Evolutionary conservation across 2,329 filamentous ascomycete genomes (phyloP).

Genomic region (Penicillium sp.): DNA sequence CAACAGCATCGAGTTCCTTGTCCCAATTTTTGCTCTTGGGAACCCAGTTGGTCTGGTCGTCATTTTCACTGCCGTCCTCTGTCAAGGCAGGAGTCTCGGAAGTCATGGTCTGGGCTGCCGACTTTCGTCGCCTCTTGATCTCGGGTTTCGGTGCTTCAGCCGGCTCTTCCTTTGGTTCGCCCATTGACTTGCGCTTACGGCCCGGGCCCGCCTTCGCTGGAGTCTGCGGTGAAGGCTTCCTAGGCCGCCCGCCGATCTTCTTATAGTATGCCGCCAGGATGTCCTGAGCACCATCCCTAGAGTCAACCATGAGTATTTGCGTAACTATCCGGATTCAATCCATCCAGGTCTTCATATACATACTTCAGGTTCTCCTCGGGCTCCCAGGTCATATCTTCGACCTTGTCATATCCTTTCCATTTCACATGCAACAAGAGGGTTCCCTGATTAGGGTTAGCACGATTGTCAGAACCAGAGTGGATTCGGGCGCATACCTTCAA

Average conservation of each 20-base stretch:
- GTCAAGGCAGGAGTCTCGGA: slow-evolving; percentile 14
- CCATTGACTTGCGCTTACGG: slow-evolving; percentile 38
- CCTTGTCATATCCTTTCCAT: slow-evolving; percentile 49
- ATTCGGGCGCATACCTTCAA: slow-evolving; percentile 33
- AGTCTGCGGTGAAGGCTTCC: slow-evolving; percentile 23
- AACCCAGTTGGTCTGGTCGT: slow-evolving; percentile 39
- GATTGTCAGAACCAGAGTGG: slow-evolving; percentile 14
- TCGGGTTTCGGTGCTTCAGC: slow-evolving; percentile 19
- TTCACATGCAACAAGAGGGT: slow-evolving; percentile 45
- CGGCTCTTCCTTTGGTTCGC: slow-evolving; percentile 27
- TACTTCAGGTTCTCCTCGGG: slow-evolving; percentile 48
- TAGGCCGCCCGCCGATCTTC: slow-evolving; percentile 44
- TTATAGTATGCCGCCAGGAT: slow-evolving; percentile 43
- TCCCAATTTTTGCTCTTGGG: slow-evolving; percentile 47
- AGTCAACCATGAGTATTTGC: slow-evolving; percentile 17
- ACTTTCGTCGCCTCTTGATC: slow-evolving; percentile 31
- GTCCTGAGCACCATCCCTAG: slow-evolving; percentile 41
- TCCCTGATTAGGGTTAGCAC: slow-evolving; percentile 29
- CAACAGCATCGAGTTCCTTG: slow-evolving; percentile 40
- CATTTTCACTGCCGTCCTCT: slow-evolving; percentile 14
- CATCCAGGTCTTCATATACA: slow-evolving; percentile 9
- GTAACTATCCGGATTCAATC: not conserved
- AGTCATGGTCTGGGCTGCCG: slow-evolving; percentile 18
- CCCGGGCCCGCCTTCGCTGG: slow-evolving; percentile 19
- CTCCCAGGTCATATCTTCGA: slow-evolving; percentile 47